Evolutionary conservation across 75 land plant genomes (phyloP).

Genomic region (Pseudotsuga menziesii): DNA sequence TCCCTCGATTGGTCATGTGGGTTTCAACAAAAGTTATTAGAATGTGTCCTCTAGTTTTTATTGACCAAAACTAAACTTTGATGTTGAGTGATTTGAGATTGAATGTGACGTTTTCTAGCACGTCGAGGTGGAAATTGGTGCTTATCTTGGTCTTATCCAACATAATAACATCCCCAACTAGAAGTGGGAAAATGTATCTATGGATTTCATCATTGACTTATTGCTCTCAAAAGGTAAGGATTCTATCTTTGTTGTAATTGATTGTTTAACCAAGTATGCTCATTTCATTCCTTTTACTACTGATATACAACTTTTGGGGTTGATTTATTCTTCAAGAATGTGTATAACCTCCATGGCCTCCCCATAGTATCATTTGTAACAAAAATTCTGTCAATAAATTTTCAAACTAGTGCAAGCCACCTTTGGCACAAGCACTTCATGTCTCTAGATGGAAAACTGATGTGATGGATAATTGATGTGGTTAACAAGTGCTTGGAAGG

Average conservation of each 20-base stretch:
- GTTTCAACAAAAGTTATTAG: no score
- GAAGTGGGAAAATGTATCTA: conserved; percentile 11
- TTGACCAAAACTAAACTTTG: background rate
- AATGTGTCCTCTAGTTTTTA: background rate
- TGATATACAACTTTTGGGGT: no score
- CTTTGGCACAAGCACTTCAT: no score
- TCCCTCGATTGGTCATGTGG: background rate
- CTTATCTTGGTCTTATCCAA: conserved; percentile 8
- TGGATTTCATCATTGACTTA: conserved; percentile 21
- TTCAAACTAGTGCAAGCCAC: no score
- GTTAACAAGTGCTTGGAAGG: no score
- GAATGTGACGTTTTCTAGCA: background rate
- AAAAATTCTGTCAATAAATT: no score
- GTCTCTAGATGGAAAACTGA: no score
- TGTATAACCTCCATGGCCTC: no score
- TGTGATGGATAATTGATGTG: no score
- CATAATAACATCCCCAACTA: conserved; percentile 18
- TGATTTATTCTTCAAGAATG: no score
- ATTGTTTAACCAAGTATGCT: background rate
- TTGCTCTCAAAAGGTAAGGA: conserved; percentile 12
- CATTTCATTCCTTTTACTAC: no score
- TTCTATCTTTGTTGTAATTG: conserved; percentile 19
- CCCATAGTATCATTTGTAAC: no score
- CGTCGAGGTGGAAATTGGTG: background rate
- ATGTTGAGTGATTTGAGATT: background rate